A percentile compares a stretch with the other conserved stretches of the same genome.
phyloP scores from a whole-genome alignment of 23 red algal genomes.

The Gracilariopsis chorda region DNA sequence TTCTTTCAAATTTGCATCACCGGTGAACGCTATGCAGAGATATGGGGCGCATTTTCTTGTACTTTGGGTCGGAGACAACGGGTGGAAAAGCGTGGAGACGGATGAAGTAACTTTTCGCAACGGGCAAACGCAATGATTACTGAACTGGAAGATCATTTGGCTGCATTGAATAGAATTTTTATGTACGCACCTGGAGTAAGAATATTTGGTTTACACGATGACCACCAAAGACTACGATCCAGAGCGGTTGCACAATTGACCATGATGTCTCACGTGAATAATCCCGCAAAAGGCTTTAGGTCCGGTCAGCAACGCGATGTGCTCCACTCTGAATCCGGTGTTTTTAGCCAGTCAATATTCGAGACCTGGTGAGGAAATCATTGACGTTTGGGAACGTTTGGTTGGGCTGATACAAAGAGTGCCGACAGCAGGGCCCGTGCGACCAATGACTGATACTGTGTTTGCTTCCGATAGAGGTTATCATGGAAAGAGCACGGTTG shows the following conservation, averaged over 20 bases:
- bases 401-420: neutral
- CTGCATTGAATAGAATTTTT: neutral
- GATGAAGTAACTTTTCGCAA: neutral
- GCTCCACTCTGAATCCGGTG: neutral
- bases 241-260: neutral
- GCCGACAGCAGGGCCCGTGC: neutral
- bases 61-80: neutral
- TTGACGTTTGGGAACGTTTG: neutral
- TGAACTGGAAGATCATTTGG: constrained; percentile 9
- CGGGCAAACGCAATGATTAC: neutral
- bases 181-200: neutral
- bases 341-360: neutral
- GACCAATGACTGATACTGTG: neutral
- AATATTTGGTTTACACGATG: neutral
- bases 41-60: neutral
- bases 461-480: neutral
- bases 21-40: neutral
- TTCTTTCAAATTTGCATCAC: constrained; percentile 9
- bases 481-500: neutral
- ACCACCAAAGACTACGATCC: constrained; percentile 1
- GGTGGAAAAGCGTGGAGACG: neutral
- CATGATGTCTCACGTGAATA: neutral
- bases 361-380: neutral
- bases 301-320: neutral
- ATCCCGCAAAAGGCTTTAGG: constrained; percentile 11